Base-by-base conservation (phyloP, 2,329 filamentous ascomycete genomes). In the Ophiocordyceps australis region DNA sequence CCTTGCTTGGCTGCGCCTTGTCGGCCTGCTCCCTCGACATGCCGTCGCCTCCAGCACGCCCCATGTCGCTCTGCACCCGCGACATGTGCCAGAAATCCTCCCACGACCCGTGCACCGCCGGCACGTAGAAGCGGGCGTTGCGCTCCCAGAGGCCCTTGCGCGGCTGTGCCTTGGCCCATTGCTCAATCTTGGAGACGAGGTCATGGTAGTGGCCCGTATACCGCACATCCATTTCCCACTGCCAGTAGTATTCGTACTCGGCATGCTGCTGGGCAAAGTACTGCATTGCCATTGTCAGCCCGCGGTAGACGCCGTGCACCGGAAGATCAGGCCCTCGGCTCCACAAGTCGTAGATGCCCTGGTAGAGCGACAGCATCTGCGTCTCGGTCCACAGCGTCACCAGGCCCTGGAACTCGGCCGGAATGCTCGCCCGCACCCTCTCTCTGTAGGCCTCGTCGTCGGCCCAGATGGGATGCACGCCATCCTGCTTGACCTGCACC, bases 141-240 rank as follows among this genome's bases (percentile, higher is more conserved):
- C 80, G 70, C 44, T 86, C 79, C 79, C 80, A 89, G 0, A 86
- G 58, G 1, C 76, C 74, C 47, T 82, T 83, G 9, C 80, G 62
- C 2, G 80, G 79, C 49, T 89, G 80, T 24, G 65, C 52, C 35
- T 62, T 67, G 11, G 77, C 64, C 75, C 77, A 89, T 23, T 56
- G 53, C 38, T 69, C 63, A 20, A 82, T 54, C 42, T 75, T 75
- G 36, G 70, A 65, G 40, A 86, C 65, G 13, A 81, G 50, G 32
- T 80, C 69, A 36, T 77, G 83, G 55, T 79, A 86, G 50, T 93
- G 82, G 19, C 83, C 82, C 1, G 78, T 89, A 47, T 91, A 92
- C 17, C 82, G 74, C 23, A 85, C 71, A 41, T 93, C 83, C 74
- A 92, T 86, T 49, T 93, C 83, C 80, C 83, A 91, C 37, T 92